Evolutionary conservation across 106 monocot species (phyloP), one percentile per base, ranked within the genome.

Genomic region (Allium fistulosum): DNA sequence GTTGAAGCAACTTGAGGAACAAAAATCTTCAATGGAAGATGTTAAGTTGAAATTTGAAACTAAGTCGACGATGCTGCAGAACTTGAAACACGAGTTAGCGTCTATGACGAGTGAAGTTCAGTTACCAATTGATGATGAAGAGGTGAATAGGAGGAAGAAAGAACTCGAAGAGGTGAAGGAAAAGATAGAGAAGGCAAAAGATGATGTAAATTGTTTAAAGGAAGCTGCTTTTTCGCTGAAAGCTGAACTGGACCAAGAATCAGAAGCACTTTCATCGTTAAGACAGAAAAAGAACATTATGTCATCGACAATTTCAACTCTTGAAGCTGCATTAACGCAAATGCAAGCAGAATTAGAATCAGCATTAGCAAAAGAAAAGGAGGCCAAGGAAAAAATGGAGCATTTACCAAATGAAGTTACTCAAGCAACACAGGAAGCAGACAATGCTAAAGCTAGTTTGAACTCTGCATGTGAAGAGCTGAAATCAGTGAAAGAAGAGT

Each of bases 401-500:
- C 67, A 75, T 17, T 72, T 89, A 10, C 69, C 85, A 37, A 62
- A 73, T 15, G 53, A 61, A 52, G 15, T 89, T 10, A 76, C 77
- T 50, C 66, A 81, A 53, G 84, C 74, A 66, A 68, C 76, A 55
- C 26, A 63, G 49, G 83, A 86, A 67, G 70, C 83, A 26, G 90
- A 87, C 57, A 59, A 84, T 53, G 84, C 84, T 6, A 90, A 82
- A 49, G 68, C 76, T 26, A 69, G 51, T 15, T 77, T 75, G 15
- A 50, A 65, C 7, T 66, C 62, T 22, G 90, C 84, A 12, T 12
- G 50, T 50, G 77, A 87, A 66, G 89, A 84, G 58, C 79, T 89
- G 17, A 49, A 17, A 16, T 82, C 73, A 58, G 82, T 72, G 8
- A 82, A 67, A 53, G 89, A 94, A 67, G 87, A 87, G 65, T 75